Evolutionary conservation across 306 rosid species (phyloP), one percentile per base, ranked within the genome.

Genomic region (Ceratonia siliqua): DNA sequence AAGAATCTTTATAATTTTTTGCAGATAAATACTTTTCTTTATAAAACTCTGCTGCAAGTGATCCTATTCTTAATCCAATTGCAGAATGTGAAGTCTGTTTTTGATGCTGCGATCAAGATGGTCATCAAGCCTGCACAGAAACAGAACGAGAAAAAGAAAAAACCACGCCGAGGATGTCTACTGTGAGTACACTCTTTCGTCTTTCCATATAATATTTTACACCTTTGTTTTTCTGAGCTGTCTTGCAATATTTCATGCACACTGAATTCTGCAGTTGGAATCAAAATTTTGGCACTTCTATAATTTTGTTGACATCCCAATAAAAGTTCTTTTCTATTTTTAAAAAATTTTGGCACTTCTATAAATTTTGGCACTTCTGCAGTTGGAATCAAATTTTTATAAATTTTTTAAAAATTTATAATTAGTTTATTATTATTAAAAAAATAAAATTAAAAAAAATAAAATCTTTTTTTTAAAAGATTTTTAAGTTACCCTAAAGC

Each of bases 71-170:
- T n/a, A 45, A 18, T 65, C 24, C 49, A 30, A 49, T 52, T 77
- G 82, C 88, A 89, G 94, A 89, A 89, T 69, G 94, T 89, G 83
- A 89, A 89, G 81, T 76, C 85, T 15, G 91, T 79, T 30, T 89
- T 89, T 28, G 94, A 89, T 69, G 90, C 90, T 18, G 91, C 94
- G n/a, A 89, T 89, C 78, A 87, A 70, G 81, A 86, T 89, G 66
- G 91, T 89, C 17, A 85, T 89, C 79, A 89, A 87, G 62, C 94
- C 91, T 38, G 85, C 85, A 22, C 91, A 79, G 64, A 89, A 87
- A 77, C 91, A 81, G 46, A 79, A 77, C 59, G 94, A 89, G 80
- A 87, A 87, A 85, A 89, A 84, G 90, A 82, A 81, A 25, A 85
- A 72, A 53, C 69, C 75, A 8, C 78, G 63, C 21, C 85, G 83